These are phyloP conservation scores for Asparagopsis taxiformis DNA, from an alignment of 31 red algal species.

Conservation along the genomic window DNA sequence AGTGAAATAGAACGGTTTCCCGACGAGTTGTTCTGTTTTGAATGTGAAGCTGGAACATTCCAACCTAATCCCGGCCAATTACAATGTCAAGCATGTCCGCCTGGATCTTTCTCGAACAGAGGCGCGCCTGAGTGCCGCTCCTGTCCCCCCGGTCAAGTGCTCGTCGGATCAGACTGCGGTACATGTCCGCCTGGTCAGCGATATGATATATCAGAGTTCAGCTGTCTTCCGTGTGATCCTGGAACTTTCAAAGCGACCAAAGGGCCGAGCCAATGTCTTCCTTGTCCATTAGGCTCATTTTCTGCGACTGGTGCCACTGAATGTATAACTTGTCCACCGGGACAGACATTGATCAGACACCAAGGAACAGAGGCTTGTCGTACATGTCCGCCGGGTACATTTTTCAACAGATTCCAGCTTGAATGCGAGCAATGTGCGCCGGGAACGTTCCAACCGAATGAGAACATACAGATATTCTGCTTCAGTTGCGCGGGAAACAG, in stretches of 20 bases:
- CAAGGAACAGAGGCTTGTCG: too few relatives aligned
- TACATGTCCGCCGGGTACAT: conserved; percentile 6
- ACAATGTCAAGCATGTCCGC: conserved; percentile 4
- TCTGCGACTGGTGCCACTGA: neutral
- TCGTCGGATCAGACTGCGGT: conserved; percentile 1
- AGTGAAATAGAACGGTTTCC: neutral
- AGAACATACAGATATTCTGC: conserved; percentile 4
- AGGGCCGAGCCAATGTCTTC: neutral
- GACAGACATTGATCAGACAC: neutral
- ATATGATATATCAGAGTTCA: neutral
- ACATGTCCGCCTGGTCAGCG: conserved; percentile 10
- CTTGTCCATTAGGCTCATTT: neutral
- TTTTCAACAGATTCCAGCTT: neutral
- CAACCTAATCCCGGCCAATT: conserved; percentile 13
- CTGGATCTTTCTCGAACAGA: neutral
- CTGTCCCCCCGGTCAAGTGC: conserved; percentile 16
- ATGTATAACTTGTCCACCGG: conserved; percentile 10
- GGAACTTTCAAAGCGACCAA: neutral
- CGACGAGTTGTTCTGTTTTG: neutral
- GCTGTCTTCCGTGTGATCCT: neutral
- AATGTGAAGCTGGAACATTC: conserved; percentile 5
- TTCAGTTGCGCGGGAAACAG: conserved; percentile 19
- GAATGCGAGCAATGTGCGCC: conserved; percentile 1
- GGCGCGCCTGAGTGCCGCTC: conserved; percentile 9
- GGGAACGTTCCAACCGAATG: conserved; percentile 1